Evolutionary conservation across 2,329 filamentous ascomycete genomes (phyloP).

Genomic region (Daldinia eschscholtzii): DNA sequence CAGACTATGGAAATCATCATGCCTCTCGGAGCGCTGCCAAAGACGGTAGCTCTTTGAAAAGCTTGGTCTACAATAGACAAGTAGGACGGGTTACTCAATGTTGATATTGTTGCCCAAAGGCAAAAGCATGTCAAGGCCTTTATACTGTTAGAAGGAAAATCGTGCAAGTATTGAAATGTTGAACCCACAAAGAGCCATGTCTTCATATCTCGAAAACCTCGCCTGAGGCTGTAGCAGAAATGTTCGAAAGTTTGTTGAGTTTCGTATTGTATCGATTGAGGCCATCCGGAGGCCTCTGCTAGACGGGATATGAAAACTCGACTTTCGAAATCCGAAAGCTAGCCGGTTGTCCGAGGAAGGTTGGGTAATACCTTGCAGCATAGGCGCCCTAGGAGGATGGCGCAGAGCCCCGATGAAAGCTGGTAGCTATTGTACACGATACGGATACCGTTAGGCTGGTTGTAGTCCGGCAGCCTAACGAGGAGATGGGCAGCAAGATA

Average conservation of each 20-base stretch:
- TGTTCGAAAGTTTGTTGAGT: background rate
- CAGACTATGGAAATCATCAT: background rate
- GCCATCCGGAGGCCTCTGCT: constrained; percentile 15
- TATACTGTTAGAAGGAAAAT: background rate
- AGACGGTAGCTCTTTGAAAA: background rate
- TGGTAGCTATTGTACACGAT: background rate
- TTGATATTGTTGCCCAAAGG: background rate
- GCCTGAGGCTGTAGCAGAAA: background rate
- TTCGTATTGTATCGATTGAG: constrained; percentile 9
- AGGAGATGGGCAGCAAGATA: background rate
- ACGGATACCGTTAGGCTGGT: background rate
- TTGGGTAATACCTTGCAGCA: background rate
- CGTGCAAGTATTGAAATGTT: background rate
- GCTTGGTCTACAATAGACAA: background rate
- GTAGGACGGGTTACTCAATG: background rate
- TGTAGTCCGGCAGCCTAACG: too few species aligned
- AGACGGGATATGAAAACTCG: constrained; percentile 7
- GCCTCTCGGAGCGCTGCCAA: background rate
- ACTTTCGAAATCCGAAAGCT: constrained; percentile 15
- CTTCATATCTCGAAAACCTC: constrained; percentile 5
- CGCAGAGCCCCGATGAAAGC: background rate
- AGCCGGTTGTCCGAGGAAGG: constrained; percentile 21
- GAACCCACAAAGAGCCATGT: constrained; percentile 17
- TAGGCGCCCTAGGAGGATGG: background rate
- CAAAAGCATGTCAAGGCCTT: constrained; percentile 11